These are phyloP conservation scores for Arthrobotrys sphaeroides DNA, from an alignment of 2,329 filamentous ascomycete species.

Conservation along the genomic window DNA sequence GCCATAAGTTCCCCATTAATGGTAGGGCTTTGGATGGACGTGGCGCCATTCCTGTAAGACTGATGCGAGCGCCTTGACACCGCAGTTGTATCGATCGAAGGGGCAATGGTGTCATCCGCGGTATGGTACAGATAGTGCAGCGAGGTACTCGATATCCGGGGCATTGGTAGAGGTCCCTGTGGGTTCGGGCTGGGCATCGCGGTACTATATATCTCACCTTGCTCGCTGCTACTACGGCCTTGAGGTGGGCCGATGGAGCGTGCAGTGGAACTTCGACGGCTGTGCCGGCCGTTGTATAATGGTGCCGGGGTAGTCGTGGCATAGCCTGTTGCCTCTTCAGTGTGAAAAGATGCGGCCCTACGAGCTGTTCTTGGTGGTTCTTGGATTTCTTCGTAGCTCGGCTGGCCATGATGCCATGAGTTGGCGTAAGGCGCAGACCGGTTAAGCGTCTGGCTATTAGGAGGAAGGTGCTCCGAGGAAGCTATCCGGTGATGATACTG, in stretches of 20 bases:
- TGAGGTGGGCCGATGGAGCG: conserved; percentile 15
- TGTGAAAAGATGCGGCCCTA: conserved; percentile 38
- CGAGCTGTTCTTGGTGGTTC: conserved; percentile 29
- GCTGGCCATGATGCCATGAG: conserved; percentile 46
- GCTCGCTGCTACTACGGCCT: conserved; percentile 40
- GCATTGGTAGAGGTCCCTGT: conserved; percentile 26
- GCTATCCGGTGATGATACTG: conserved; percentile 36
- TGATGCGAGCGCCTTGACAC: conserved; percentile 42
- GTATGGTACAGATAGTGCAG: conserved; percentile 34
- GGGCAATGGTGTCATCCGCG: conserved; percentile 28
- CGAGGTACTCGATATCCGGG: conserved; percentile 31
- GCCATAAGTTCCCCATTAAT: conserved; percentile 21
- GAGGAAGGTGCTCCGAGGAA: conserved; percentile 25
- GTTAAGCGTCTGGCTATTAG: not conserved
- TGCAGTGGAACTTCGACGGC: conserved; percentile 29
- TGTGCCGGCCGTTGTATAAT: conserved; percentile 36
- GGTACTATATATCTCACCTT: conserved; percentile 40
- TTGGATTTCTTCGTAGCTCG: conserved; percentile 26
- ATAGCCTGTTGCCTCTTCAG: conserved; percentile 18
- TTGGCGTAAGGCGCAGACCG: conserved; percentile 22
- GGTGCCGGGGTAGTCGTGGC: not conserved
- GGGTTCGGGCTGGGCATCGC: conserved; percentile 33
- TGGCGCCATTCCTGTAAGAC: conserved; percentile 22
- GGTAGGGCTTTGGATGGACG: conserved; percentile 22
- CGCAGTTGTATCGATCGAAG: conserved; percentile 42